Evolutionary conservation across 2,329 filamentous ascomycete genomes (phyloP).

Genomic region (Aspergillus brunneoviolaceus): DNA sequence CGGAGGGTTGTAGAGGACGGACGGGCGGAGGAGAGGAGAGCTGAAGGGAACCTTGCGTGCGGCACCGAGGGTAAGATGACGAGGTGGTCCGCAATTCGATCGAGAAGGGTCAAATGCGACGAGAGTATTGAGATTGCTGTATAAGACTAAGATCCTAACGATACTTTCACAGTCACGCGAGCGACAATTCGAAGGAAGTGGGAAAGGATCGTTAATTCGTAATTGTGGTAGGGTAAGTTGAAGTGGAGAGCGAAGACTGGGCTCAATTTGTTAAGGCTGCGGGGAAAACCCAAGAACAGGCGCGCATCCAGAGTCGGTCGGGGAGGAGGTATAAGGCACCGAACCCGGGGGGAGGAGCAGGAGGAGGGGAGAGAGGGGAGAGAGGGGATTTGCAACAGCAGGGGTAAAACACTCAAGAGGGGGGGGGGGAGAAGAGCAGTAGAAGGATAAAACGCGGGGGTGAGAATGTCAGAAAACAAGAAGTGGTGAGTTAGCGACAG

Average conservation of each 20-base stretch:
- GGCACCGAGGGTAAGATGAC: background rate
- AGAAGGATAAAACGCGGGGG: constrained; percentile 1
- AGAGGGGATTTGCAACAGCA: background rate
- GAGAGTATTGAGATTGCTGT: background rate
- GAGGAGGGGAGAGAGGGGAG: background rate
- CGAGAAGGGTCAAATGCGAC: background rate
- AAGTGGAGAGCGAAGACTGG: background rate
- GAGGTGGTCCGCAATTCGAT: background rate
- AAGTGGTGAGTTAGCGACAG: background rate
- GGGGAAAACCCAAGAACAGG: constrained; percentile 9
- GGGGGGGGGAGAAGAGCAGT: background rate
- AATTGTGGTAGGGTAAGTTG: background rate
- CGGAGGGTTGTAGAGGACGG: background rate
- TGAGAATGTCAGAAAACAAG: background rate
- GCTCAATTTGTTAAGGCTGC: constrained; percentile 11
- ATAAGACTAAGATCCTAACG: background rate
- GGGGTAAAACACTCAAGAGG: background rate
- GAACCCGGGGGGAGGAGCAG: background rate
- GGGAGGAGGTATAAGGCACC: background rate
- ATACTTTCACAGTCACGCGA: background rate
- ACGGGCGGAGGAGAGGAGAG: background rate
- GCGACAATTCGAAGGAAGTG: background rate
- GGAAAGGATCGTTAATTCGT: background rate
- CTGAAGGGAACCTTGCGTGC: background rate
- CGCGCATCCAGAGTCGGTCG: background rate